Percentiles rank a stretch among this genome's conserved stretches.
Evolutionary conservation across 176 grass and related monocot species (phyloP).

Genomic region (Aegilops speltoides): DNA sequence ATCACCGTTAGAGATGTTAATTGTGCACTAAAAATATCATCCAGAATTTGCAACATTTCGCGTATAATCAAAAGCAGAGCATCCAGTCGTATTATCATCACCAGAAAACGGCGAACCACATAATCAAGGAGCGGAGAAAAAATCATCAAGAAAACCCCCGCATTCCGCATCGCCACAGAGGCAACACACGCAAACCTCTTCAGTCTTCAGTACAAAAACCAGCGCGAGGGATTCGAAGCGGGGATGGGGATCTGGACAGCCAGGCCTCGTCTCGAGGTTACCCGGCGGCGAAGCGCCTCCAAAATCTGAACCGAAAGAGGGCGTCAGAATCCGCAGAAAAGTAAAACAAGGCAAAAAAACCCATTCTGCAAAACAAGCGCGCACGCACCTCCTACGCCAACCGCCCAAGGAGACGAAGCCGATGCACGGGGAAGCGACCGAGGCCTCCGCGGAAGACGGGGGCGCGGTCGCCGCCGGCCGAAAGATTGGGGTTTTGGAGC

Average conservation of each 20-base stretch:
- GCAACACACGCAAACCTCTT: neutral
- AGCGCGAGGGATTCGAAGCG: neutral
- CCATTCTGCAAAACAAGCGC: neutral
- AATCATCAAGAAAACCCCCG: neutral
- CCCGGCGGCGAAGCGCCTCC: neutral
- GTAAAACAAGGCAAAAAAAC: neutral
- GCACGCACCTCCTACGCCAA: neutral
- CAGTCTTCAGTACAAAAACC: neutral
- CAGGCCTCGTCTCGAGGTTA: neutral
- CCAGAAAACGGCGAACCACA: neutral
- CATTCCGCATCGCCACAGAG: neutral
- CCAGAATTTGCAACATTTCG: too few relatives aligned
- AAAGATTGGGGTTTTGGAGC: constrained; percentile 2
- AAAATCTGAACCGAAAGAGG: neutral
- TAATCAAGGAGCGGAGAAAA: neutral
- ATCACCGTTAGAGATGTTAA: too few relatives aligned
- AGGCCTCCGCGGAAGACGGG: neutral
- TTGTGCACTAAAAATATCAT: too few relatives aligned
- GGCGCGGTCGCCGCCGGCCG: neutral
- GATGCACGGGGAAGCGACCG: neutral
- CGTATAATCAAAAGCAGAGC: neutral
- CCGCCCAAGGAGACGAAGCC: neutral
- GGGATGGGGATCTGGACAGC: neutral
- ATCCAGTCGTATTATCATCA: neutral
- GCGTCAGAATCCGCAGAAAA: constrained; percentile 10